Base-by-base conservation (phyloP, 805 yeast species). In the Clavispora vitiphila region DNA sequence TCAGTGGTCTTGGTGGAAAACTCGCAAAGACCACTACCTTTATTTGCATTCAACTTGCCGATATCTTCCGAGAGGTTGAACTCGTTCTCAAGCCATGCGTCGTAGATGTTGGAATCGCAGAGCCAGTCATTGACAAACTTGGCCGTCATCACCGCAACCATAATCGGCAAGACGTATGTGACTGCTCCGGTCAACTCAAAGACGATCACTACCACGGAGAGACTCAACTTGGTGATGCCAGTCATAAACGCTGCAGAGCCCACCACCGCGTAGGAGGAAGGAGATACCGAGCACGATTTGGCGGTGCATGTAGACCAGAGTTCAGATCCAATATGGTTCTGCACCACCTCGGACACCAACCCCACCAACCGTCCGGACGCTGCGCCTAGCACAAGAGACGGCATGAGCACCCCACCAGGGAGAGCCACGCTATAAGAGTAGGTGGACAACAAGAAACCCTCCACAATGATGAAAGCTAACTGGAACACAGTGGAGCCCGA, bases 131-230 rank as follows among this genome's bases (percentile, higher is more conserved):
- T 82, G n/a, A 80, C 72, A 62, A 85, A 75, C 53, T 85, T 81
- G 37, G 90, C 78, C 8, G 81, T 71, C 69, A 88, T 76, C 2
- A 86, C 95, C 1, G 90, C 83, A 11, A 80, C 66, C 96, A 87
- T 87, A 23, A 87, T 83, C 0, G 96, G 96, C 34, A 87, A 66
- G 2, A 86, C 88, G 55, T 87, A 87, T 0, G 85, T 76, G 37
- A 88, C 71, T 0, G 96, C 96, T 20, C 96, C 96, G 0, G 96
- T 86, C 30, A 87, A 65, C 59, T 87, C 96, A 59, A 86, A 84
- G 48, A 86, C 70, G 20, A 88, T 78, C 6, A 87, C 90, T 14
- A 86, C 96, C 7, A 83, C 81, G 34, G 88, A 76, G 48, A 86
- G 82, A 4, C 90, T 86, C 64, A 87, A 75, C 49, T 86, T 78